Percentiles rank a stretch among this genome's conserved stretches.
Conservation (phyloP, 75 land plant genomes). For the Sequoia sempervirens region DNA sequence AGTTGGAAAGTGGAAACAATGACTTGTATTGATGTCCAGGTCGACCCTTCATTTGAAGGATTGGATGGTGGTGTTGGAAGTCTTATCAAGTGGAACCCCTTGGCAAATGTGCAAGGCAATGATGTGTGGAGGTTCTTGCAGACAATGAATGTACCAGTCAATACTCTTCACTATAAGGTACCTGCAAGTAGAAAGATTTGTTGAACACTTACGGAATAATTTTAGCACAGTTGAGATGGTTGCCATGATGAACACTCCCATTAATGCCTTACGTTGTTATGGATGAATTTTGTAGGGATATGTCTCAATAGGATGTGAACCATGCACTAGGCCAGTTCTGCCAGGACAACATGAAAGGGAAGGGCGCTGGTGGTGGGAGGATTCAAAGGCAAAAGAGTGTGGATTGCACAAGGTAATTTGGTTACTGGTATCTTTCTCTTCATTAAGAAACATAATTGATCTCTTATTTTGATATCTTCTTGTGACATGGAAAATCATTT, state of each 20-base stretch:
- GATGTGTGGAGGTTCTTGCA: conserved; percentile 84
- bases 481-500: not conserved
- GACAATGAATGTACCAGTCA: conserved; percentile 86
- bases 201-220: not conserved
- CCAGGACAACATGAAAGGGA: conserved; percentile 95
- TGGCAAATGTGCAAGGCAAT: conserved; percentile 66
- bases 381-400: conserved; percentile 89
- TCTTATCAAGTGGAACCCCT: conserved; percentile 87
- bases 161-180: conserved; percentile 72
- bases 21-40: conserved; percentile 19
- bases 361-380: conserved; percentile 99
- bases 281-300: conserved; percentile 47
- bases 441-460: not conserved
- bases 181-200: not conserved
- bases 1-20: not conserved
- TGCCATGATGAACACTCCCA: not conserved
- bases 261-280: not conserved
- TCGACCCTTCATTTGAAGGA: conserved; percentile 85
- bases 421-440: not conserved
- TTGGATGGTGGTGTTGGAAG: conserved; percentile 87
- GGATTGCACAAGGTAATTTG: conserved; percentile 78
- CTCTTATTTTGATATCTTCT: not conserved
- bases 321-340: conserved; percentile 87
- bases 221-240: not conserved
- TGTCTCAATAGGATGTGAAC: conserved; percentile 92